Evolutionary conservation across 257 asterid genomes (phyloP).

Genomic region (Hygrophila difformis): DNA sequence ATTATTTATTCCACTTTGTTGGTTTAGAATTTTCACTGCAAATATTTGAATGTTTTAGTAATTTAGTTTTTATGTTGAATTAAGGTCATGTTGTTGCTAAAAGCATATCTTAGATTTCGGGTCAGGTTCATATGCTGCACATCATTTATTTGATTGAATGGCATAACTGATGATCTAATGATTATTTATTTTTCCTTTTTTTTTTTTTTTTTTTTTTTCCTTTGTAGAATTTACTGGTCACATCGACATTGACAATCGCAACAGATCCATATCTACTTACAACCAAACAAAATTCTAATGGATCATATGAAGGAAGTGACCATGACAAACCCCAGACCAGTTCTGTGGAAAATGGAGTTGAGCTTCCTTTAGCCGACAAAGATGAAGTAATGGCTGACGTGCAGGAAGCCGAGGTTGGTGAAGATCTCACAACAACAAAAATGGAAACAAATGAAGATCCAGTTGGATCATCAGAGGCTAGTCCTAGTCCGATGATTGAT

Average conservation of each 20-base stretch:
- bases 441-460: slow-evolving; percentile 58
- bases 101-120: too few relatives aligned
- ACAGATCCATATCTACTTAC: slow-evolving; percentile 30
- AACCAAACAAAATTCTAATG: slow-evolving; percentile 29
- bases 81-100: too few relatives aligned
- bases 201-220: too few relatives aligned
- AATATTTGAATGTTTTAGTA: too few relatives aligned
- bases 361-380: slow-evolving; percentile 33
- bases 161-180: slow-evolving; percentile 12
- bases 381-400: slow-evolving; percentile 88
- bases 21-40: too few relatives aligned
- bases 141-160: too few relatives aligned
- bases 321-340: slow-evolving; percentile 17
- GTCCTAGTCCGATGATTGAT: slow-evolving; percentile 36
- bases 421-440: slow-evolving; percentile 49
- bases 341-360: slow-evolving; percentile 44
- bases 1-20: too few relatives aligned
- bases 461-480: slow-evolving; percentile 47
- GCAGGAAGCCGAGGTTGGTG: slow-evolving; percentile 48
- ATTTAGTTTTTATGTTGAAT: too few relatives aligned
- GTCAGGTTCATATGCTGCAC: too few relatives aligned
- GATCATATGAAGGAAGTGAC: slow-evolving; percentile 29
- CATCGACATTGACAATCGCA: slow-evolving; percentile 51
- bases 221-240: slow-evolving; percentile 68
- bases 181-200: too few relatives aligned